A percentile compares a stretch with the other conserved stretches of the same genome.
Conservation (phyloP, 768 basidiomycete species). For the Leccinum disarticulatum region DNA sequence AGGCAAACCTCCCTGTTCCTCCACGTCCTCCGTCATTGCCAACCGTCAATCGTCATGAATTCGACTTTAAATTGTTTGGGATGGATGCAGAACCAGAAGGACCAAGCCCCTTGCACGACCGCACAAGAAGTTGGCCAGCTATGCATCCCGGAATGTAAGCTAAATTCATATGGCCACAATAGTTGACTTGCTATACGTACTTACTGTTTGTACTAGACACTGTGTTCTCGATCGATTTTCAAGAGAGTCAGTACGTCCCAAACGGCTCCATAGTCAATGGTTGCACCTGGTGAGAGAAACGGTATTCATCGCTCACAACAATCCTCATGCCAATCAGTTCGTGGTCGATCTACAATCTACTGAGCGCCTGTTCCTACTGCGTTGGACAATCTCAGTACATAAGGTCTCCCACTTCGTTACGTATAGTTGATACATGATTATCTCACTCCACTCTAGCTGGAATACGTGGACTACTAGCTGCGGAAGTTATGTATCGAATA, state of each 20-base stretch:
- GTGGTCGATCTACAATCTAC: constrained; percentile 32
- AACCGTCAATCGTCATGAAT: constrained; percentile 5
- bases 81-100: constrained; percentile 13
- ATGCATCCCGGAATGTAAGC: constrained; percentile 20
- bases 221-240: constrained; percentile 15
- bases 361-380: constrained; percentile 29
- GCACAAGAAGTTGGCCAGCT: constrained; percentile 21
- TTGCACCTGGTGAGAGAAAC: constrained; percentile 25
- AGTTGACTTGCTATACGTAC: neutral
- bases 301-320: neutral
- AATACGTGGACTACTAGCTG: constrained; percentile 18
- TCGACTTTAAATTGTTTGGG: constrained; percentile 10
- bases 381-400: constrained; percentile 6
- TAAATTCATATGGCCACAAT: neutral
- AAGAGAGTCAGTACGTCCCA: constrained; percentile 22
- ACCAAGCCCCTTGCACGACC: constrained; percentile 14
- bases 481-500: constrained; percentile 12
- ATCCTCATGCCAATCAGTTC: constrained; percentile 20
- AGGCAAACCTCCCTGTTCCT: neutral
- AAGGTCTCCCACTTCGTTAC: constrained; percentile 12
- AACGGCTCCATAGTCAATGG: constrained; percentile 11
- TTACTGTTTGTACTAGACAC: constrained; percentile 13
- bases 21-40: neutral
- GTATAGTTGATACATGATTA: neutral
- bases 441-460: constrained; percentile 22